Evolutionary conservation across 2,329 filamentous ascomycete species (phyloP).

Genomic region (Chrysoporthe deuterocubensis): DNA sequence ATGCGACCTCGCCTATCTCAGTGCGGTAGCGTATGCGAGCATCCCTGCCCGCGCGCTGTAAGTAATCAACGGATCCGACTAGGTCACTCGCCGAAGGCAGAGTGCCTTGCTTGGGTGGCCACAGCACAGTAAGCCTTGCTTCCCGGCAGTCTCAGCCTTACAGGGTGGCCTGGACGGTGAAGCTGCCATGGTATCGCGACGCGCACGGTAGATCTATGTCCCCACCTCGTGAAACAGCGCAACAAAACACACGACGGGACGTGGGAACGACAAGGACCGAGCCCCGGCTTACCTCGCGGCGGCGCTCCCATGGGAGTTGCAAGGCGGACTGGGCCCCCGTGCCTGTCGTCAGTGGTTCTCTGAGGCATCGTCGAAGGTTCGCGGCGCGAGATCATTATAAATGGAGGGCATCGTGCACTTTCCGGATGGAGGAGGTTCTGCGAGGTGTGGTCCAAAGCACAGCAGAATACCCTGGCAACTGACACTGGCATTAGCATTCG

Average conservation of each 20-base stretch:
- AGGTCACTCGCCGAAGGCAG: not conserved
- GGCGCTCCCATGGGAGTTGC: not conserved
- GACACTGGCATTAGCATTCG: not conserved
- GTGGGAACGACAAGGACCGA: not conserved
- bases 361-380: not conserved
- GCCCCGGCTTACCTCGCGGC: not conserved
- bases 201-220: not conserved
- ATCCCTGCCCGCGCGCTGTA: not conserved
- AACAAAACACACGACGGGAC: not conserved
- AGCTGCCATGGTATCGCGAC: not conserved
- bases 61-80: not conserved
- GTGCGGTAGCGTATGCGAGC: slow-evolving; percentile 1
- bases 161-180: not conserved
- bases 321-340: not conserved
- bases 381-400: slow-evolving; percentile 2
- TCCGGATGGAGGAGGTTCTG: slow-evolving; percentile 12
- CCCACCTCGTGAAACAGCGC: not conserved
- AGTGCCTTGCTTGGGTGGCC: not conserved
- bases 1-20: not conserved
- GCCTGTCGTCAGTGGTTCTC: not conserved
- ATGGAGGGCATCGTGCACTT: not conserved
- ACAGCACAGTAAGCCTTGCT: slow-evolving; percentile 5
- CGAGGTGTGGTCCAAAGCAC: not conserved
- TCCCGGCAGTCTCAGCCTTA: not conserved
- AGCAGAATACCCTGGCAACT: not conserved